Evolutionary conservation across 805 yeast genomes (phyloP), one percentile per base, ranked within the genome.

Genomic region (Teunomyces atbi): DNA sequence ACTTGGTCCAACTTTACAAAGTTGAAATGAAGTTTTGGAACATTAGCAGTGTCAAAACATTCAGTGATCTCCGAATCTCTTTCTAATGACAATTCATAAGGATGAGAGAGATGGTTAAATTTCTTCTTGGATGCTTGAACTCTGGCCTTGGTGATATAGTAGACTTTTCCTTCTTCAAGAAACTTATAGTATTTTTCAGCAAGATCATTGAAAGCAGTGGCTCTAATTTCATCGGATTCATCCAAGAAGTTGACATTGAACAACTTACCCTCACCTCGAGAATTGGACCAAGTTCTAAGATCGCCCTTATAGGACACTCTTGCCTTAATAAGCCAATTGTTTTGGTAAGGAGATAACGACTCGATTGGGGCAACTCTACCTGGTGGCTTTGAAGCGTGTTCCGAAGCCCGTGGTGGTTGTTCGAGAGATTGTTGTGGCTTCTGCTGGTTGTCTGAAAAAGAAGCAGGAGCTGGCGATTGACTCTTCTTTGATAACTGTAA

Each of bases 221-320:
- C 97, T 59, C 94, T 79, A 56, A 94, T 94, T 71, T 94, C 98
- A 58, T 94, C 96, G 5, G 97, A 86, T 63, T 94, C 96, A 63
- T 94, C 99, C 47, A 92, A 69, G 48, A 94, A 82, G 56, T 89
- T 89, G 26, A 89, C 88, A 57, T 85, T 86, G 73, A 94, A 90
- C 49, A 94, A 76, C 65, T 88, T 87, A 45, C 99, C 99, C 52
- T 84, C 89, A 47, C 97, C 96, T 57, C 83, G 79, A 51, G 81
- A 84, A 57, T 88, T 89, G 44, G 88, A 81, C 92, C 92, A 94
- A 30, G 88, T 87, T 65, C 89, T 83, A 55, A 92, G 77, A 50
- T 89, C 97, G 46, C 92, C 82, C 66, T 92, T 94, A 65, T 78
- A 83, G 1, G 96, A 83, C 20, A 90, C 94, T 61, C 98, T 82